Base-by-base conservation (phyloP, 2,329 filamentous ascomycete species). In the Colletotrichum godetiae region DNA sequence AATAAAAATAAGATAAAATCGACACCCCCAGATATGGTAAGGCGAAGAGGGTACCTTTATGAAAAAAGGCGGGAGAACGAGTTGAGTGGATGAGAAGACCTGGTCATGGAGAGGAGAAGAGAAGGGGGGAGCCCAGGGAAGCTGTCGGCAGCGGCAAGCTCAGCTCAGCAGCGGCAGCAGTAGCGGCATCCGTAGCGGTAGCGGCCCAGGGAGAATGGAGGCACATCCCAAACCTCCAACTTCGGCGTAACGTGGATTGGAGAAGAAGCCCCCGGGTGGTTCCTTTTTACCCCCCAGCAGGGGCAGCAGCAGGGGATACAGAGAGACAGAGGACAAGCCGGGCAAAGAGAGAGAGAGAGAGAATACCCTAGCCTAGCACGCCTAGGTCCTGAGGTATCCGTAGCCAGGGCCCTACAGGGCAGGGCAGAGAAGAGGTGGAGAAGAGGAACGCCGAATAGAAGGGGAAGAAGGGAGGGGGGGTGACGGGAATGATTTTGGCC, bases 71-170 rank as follows among this genome's bases (percentile, higher is more conserved):
- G 42, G 27, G 60, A 29, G 24, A 62, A 35, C 60, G 60, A 33
- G 46, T 63, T 42, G 60, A 33, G 61, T 63, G 61, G 61, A 63
- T 42, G 42, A 52, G 29, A 59, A 19, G 35, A 24, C 46, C 31
- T 19, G 33, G 65, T 60, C 46, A 42, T 67, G 68, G 63, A 53
- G 63, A 58, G 24, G 77, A 80, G 66, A 35, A 59, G 31, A 52
- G 74, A 10, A 49, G 62, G n/a, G 66, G 12, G 71, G 37, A 42
- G 15, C 37, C 37, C 37, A 66, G 5, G 52, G 42, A 37, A 37
- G 12, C 61, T 78, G 42, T 62, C 57, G 63, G 68, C 55, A 70
- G 67, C 67, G 31, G 61, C 68, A 72, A 72, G 64, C 63, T 27
- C 46, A 24, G 63, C 42, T 49, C 64, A 60, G 42, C 22, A 22